Conservation (phyloP, 306 rosid genomes). For the Abrus pulchellus region DNA sequence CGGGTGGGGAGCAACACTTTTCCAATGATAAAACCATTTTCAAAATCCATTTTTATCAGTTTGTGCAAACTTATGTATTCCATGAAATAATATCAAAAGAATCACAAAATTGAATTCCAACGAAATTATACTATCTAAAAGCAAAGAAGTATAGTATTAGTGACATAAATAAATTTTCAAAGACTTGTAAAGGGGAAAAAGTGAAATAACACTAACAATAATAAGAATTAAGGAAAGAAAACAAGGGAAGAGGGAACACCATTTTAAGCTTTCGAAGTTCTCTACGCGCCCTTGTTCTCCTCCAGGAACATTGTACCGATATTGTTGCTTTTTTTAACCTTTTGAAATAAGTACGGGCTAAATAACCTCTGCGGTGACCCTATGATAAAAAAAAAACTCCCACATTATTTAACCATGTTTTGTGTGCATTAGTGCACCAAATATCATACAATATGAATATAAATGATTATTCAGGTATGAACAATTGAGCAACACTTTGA, state of each 20-base stretch:
- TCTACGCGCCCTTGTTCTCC: conserved; percentile 73
- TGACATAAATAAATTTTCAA: neutral
- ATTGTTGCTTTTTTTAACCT: conserved; percentile 67
- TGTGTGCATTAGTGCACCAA: neutral
- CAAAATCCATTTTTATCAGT: neutral
- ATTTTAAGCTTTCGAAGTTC: conserved; percentile 75
- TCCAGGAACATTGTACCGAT: conserved; percentile 71
- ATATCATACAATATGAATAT: conserved; percentile 27
- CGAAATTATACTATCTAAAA: conserved; percentile 4
- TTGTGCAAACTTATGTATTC: conserved; percentile 16
- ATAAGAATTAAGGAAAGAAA: conserved; percentile 30
- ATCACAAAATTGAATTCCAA: neutral
- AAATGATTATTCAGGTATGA: conserved; percentile 8
- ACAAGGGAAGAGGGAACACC: conserved; percentile 56
- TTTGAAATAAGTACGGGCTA: conserved; percentile 47
- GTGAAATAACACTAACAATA: neutral
- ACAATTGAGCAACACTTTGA: conserved; percentile 24
- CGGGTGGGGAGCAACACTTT: neutral
- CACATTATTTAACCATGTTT: conserved; percentile 38
- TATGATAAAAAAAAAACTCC: conserved; percentile 47
- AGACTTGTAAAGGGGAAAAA: neutral
- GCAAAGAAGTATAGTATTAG: neutral
- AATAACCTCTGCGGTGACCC: conserved; percentile 66
- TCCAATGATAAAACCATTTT: neutral
- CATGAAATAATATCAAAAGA: conserved; percentile 12